These are phyloP conservation scores for Beauveria brongniartii DNA, from an alignment of 2,329 filamentous ascomycete species.

Conservation along the genomic window DNA sequence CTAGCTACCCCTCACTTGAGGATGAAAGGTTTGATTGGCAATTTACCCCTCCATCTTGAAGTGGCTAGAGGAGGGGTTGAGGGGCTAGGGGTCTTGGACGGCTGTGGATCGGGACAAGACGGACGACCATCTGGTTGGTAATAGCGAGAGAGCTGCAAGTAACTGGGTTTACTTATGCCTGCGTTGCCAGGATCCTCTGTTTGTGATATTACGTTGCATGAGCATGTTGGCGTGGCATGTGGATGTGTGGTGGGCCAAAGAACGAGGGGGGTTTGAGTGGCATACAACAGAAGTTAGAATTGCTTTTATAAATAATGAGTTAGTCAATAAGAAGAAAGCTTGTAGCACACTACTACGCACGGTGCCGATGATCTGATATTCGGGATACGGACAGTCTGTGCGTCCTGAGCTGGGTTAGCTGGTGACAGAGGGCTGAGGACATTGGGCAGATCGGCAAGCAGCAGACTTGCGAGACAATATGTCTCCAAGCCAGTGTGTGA, in stretches of 20 bases:
- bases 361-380: not conserved
- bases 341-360: not conserved
- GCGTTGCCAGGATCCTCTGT: not conserved
- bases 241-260: not conserved
- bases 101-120: slow-evolving; percentile 6
- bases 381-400: not conserved
- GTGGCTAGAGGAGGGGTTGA: slow-evolving; percentile 2
- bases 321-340: not conserved
- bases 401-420: not conserved
- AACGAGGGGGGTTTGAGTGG: not conserved
- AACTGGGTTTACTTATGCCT: not conserved
- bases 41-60: slow-evolving; percentile 10
- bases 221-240: not conserved
- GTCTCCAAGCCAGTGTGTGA: not conserved
- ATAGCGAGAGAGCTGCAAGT: slow-evolving; percentile 1
- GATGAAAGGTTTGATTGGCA: not conserved
- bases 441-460: not conserved
- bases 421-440: too few relatives aligned
- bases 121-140: slow-evolving; percentile 6
- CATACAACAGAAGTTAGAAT: not conserved
- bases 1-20: slow-evolving; percentile 7
- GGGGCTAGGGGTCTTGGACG: slow-evolving; percentile 6
- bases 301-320: not conserved
- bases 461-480: not conserved
- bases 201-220: slow-evolving; percentile 1